Evolutionary conservation across 2,329 filamentous ascomycete genomes (phyloP), one percentile per base, ranked within the genome.

Genomic region (Diaporthe sp.): DNA sequence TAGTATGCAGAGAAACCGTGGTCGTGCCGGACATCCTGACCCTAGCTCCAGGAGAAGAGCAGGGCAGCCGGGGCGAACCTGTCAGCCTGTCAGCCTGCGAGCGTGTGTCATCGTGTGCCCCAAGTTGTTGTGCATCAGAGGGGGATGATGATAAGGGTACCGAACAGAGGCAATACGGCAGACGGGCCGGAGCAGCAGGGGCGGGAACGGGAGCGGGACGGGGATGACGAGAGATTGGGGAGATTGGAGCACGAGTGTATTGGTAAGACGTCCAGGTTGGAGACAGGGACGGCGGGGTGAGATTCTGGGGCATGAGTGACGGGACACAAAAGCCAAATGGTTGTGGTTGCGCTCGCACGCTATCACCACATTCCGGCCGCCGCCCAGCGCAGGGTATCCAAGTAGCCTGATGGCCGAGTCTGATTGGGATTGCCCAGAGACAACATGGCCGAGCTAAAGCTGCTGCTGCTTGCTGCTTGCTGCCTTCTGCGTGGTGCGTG

Each of bases 141-240:
- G 60, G n/a, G 17, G 6, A 31, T 39, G 37, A 39, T 39, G 12
- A 39, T 22, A 42, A 17, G 20, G 10, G 28, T 4, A 37, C 44
- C 22, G 55, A 53, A 17, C 42, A 58, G 44, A 53, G n/a, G 37
- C 28, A 34, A 42, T 25, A 61, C 58, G 17, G 58, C 71, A 73
- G 47, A 61, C 71, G 71, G 71, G 58, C 47, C 57, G 47, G 71
- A 39, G 25, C 71, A 55, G 58, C 37, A 73, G 49, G 58, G 47
- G 58, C 71, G 47, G 58, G 42, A 55, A 22, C 58, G 71, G 57
- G 71, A 73, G 58, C 71, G 57, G 71, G 55, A 72, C 39, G 70
- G 70, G 37, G 71, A 55, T 71, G 68, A 71, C 53, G 51, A 65
- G 63, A 53, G 63, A 63, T 44, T 44, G 53, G 53, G 15, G 53